Conservation (phyloP, 2,329 filamentous ascomycete species). For the Juglanconis juglandina region DNA sequence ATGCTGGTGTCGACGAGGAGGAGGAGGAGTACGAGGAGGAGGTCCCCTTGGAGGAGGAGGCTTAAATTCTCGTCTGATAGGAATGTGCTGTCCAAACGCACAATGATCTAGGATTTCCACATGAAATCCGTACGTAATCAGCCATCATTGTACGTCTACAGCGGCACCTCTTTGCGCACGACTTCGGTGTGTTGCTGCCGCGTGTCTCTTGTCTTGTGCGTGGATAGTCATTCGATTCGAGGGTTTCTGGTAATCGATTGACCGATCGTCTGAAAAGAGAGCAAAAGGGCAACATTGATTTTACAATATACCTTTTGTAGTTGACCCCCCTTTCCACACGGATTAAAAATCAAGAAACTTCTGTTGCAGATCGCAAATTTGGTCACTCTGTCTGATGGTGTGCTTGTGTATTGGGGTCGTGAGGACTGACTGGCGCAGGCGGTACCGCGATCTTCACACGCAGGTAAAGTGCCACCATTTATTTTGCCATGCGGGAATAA, state of each 20-base stretch:
- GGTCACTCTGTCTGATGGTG: background rate
- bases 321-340: conserved; percentile 4
- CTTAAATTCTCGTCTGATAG: conserved; percentile 31
- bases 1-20: conserved; percentile 93
- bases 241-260: conserved; percentile 15
- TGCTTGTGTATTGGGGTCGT: background rate
- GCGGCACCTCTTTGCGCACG: conserved; percentile 4
- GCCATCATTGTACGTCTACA: conserved; percentile 13
- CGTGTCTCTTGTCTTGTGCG: conserved; percentile 10
- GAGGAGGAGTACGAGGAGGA: conserved; percentile 96
- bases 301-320: conserved; percentile 20
- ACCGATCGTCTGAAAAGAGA: conserved; percentile 3
- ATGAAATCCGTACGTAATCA: conserved; percentile 13
- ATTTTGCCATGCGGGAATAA: too few relatives aligned
- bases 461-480: background rate
- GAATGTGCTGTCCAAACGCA: conserved; percentile 5
- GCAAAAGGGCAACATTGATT: conserved; percentile 15
- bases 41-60: conserved; percentile 69
- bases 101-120: conserved; percentile 10
- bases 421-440: too few relatives aligned
- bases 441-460: background rate
- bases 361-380: background rate
- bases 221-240: conserved; percentile 15
- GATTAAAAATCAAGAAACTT: background rate
- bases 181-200: conserved; percentile 4